Conservation (phyloP, 1,284 basidiomycete genomes). For the Ustilago crameri region DNA sequence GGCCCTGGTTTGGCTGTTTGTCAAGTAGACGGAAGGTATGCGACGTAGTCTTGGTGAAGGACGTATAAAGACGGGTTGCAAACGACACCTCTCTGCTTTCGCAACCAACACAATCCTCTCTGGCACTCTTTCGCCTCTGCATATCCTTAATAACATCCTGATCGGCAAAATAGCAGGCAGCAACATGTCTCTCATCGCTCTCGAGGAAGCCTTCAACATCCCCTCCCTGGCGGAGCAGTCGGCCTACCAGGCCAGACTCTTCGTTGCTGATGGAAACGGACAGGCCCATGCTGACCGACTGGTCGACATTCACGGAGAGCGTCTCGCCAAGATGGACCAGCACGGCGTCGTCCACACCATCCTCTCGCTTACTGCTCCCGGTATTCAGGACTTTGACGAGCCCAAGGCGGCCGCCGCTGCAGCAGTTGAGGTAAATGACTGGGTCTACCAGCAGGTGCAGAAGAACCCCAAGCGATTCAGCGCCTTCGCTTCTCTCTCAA, state of each 20-base stretch:
- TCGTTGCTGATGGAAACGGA: slow-evolving; percentile 47
- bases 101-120: neutral
- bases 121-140: neutral
- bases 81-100: no score
- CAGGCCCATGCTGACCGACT: slow-evolving; percentile 47
- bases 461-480: slow-evolving; percentile 64
- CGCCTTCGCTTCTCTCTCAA: slow-evolving; percentile 66
- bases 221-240: slow-evolving; percentile 48
- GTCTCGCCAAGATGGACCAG: slow-evolving; percentile 60
- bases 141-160: neutral
- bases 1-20: no score
- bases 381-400: slow-evolving; percentile 61
- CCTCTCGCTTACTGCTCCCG: slow-evolving; percentile 61
- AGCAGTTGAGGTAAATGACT: slow-evolving; percentile 57
- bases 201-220: slow-evolving; percentile 52
- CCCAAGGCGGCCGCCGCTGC: slow-evolving; percentile 53
- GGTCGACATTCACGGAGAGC: slow-evolving; percentile 56
- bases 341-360: slow-evolving; percentile 59
- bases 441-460: slow-evolving; percentile 60
- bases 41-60: no score
- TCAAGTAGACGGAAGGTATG: no score
- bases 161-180: no score
- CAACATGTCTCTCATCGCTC: slow-evolving; percentile 42
- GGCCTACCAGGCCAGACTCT: slow-evolving; percentile 47
- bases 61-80: no score